A percentile compares a stretch with the other conserved stretches of the same genome.
These are phyloP conservation scores for Poa pratensis DNA, from an alignment of 176 grass and related monocot genomes.

Conservation along the genomic window DNA sequence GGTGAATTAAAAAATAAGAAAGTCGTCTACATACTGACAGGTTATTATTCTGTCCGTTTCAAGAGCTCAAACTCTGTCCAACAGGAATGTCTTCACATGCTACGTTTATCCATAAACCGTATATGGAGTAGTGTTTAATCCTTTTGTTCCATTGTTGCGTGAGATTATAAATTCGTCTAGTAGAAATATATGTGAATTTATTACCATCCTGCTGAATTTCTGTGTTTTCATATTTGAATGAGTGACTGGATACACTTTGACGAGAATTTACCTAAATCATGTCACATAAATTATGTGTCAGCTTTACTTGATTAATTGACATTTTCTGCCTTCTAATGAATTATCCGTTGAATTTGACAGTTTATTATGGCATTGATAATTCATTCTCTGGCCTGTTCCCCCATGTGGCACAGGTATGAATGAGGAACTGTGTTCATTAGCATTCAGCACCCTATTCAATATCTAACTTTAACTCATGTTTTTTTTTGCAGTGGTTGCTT, in stretches of 20 bases:
- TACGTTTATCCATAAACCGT: not conserved
- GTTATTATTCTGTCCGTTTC: constrained; percentile 45
- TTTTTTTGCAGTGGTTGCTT: constrained; percentile 80
- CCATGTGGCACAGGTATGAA: constrained; percentile 80
- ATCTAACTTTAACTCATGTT: constrained; percentile 6
- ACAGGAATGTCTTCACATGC: constrained; percentile 13
- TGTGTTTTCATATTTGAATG: constrained; percentile 19
- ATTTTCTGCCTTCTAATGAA: constrained; percentile 37
- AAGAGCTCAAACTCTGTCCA: constrained; percentile 3
- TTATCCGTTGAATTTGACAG: constrained; percentile 47
- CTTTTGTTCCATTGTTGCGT: not conserved
- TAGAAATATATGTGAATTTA: not conserved
- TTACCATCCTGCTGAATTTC: constrained; percentile 27
- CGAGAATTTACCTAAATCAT: constrained; percentile 26
- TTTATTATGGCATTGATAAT: constrained; percentile 87
- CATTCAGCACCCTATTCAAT: not conserved
- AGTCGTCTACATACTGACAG: constrained; percentile 87
- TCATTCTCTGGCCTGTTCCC: constrained; percentile 80
- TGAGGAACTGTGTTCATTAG: not conserved
- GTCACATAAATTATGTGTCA: not conserved
- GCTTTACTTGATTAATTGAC: constrained; percentile 11
- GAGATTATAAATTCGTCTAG: not conserved
- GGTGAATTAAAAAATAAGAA: constrained; percentile 84
- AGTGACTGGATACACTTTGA: not conserved
- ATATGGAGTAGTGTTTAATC: not conserved